phyloP scores from a whole-genome alignment of 1,284 basidiomycete species.

The Apiotrichum gamsii region DNA sequence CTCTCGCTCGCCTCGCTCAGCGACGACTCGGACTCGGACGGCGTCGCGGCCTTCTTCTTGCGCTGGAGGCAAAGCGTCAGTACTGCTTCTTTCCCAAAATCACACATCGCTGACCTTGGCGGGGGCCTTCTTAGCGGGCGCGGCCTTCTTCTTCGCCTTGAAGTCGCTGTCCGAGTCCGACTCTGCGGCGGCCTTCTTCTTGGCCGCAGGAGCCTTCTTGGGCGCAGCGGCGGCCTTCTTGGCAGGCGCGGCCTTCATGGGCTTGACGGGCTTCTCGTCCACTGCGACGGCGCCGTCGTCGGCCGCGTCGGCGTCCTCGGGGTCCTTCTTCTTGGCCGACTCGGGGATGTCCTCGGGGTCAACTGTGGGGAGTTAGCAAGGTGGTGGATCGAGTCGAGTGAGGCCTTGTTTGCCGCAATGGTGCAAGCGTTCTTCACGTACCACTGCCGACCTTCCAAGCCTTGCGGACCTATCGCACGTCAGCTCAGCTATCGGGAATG shows the following conservation, averaged over 20 bases:
- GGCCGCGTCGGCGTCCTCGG: slow-evolving; percentile 23
- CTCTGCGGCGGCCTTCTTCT: slow-evolving; percentile 1
- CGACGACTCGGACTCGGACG: slow-evolving; percentile 2
- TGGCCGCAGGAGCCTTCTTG: not conserved
- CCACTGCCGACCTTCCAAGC: slow-evolving; percentile 64
- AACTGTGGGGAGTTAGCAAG: slow-evolving; percentile 46
- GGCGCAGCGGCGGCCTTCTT: slow-evolving; percentile 5
- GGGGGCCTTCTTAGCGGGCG: not conserved
- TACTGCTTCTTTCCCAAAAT: too few species aligned
- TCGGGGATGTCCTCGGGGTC: slow-evolving; percentile 72
- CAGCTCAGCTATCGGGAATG: not conserved
- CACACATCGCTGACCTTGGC: not conserved
- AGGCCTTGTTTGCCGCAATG: too few species aligned
- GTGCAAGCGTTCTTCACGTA: slow-evolving; percentile 9
- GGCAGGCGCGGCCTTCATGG: slow-evolving; percentile 1
- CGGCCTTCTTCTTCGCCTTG: slow-evolving; percentile 11
- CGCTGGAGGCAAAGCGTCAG: too few species aligned
- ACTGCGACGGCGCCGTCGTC: slow-evolving; percentile 14
- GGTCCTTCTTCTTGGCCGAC: slow-evolving; percentile 50
- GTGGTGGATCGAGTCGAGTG: too few species aligned
- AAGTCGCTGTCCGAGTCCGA: slow-evolving; percentile 8
- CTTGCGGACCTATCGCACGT: slow-evolving; percentile 56
- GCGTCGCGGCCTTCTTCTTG: not conserved
- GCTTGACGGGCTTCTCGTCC: slow-evolving; percentile 5
- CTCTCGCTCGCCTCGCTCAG: not conserved